Percentiles rank a stretch among this genome's conserved stretches.
Evolutionary conservation across 176 grass and related monocot genomes (phyloP).

Genomic region (Raddia distichophylla): DNA sequence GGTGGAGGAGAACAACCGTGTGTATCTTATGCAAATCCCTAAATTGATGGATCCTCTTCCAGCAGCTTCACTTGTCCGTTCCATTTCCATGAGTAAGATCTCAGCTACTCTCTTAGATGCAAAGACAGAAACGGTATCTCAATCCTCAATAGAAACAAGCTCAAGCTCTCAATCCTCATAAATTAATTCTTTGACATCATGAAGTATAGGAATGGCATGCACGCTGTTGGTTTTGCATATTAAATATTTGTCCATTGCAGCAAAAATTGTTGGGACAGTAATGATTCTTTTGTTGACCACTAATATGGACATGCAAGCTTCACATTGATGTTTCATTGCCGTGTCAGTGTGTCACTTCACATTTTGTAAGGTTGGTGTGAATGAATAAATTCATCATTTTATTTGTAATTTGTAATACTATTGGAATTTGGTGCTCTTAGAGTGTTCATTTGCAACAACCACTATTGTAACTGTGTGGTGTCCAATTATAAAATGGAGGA

Average conservation of each 20-base stretch:
- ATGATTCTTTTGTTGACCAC: not conserved
- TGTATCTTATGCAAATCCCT: conserved; percentile 59
- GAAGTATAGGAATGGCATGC: not conserved
- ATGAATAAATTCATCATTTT: not conserved
- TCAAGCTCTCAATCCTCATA: not conserved
- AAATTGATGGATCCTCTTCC: conserved; percentile 41
- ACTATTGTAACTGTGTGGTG: not conserved
- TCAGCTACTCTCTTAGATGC: conserved; percentile 44
- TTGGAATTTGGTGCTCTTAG: not conserved
- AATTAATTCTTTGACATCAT: not conserved
- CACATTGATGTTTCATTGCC: not conserved
- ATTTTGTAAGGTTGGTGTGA: not conserved
- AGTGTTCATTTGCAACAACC: not conserved
- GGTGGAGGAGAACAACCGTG: conserved; percentile 56
- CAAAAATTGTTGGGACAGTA: not conserved
- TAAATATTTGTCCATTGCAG: conserved; percentile 2
- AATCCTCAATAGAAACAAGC: not conserved
- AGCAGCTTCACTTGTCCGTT: conserved; percentile 56
- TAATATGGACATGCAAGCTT: no score
- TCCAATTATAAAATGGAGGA: not conserved
- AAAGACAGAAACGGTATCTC: conserved; percentile 35
- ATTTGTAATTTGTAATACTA: not conserved
- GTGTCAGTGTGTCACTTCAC: not conserved
- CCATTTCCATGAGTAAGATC: conserved; percentile 43
- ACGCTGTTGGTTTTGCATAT: not conserved